phyloP scores from a whole-genome alignment of 2,329 filamentous ascomycete genomes.

The Epichloe bromicola region DNA sequence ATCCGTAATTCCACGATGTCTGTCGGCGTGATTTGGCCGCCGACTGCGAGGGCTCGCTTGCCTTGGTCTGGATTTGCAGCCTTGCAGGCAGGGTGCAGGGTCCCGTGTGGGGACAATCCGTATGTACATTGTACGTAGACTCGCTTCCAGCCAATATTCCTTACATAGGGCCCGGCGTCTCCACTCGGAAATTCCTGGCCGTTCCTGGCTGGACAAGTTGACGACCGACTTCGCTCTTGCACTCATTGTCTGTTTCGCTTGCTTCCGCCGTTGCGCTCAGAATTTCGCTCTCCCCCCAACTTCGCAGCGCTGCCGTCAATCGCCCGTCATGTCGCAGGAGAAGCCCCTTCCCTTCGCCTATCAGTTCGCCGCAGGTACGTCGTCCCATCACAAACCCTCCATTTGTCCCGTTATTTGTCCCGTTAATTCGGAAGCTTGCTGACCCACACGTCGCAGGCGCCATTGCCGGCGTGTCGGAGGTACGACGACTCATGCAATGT shows the following conservation, averaged over 20 bases:
- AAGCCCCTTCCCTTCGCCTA: conserved; percentile 84
- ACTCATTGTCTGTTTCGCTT: neutral
- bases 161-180: neutral
- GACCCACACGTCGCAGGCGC: conserved; percentile 43
- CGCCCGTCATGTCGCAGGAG: conserved; percentile 44
- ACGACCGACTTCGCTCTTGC: conserved; percentile 2
- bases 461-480: conserved; percentile 95
- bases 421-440: conserved; percentile 3
- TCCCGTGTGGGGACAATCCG: neutral
- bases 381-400: conserved; percentile 10
- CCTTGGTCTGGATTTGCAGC: too few species aligned
- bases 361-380: conserved; percentile 82
- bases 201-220: neutral
- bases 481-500: conserved; percentile 24
- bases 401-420: neutral
- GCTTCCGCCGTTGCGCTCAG: neutral
- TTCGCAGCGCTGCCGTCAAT: conserved; percentile 10
- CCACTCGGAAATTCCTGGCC: neutral
- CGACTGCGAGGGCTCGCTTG: too few species aligned
- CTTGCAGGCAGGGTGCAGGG: neutral
- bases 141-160: too few species aligned
- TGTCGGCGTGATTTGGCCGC: too few species aligned
- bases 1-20: too few species aligned
- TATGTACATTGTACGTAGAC: too few species aligned
- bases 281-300: neutral